Evolutionary conservation across 805 yeast genomes (phyloP), one percentile per base, ranked within the genome.

Genomic region (Jamesozyma piceae): DNA sequence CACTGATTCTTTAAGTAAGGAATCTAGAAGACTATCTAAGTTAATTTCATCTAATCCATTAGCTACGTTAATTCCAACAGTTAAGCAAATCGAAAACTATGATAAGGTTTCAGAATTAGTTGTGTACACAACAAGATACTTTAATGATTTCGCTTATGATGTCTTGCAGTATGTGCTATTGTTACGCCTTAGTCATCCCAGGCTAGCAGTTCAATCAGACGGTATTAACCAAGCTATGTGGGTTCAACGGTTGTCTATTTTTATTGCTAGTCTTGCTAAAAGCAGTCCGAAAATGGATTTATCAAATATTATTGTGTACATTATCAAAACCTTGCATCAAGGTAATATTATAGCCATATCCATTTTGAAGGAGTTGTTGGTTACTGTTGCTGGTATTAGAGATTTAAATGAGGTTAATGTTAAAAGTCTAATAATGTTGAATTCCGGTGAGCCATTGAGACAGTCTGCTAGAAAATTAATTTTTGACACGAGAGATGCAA

Each of bases 21-120:
- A 84, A 74, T 81, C 82, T 75, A 71, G 88, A 47, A 69, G 76
- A 37, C 65, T 90, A 20, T 82, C 94, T 0, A 78, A 80, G 49
- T 69, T 86, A 11, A 74, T 88, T 18, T 79, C 77, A 45, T 64
- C 82, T 1, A 86, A 86, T 57, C 97, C 97, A 2, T 57, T 88
- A 17, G 82, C 94, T 2, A 77, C 88, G 13, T 74, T 89, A 35
- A 64, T 75, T 19, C 80, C 84, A 0, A 72, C 85, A 37, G 69
- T 89, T 10, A 77, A 77, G 37, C 96, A 87, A 55, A 77, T 90
- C 49, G 97, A 90, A 61, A 86, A 92, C 65, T 90, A 90, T 57
- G 95, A 83, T 55, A 90, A 90, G 55, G 73, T 90, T 48, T 82
- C 81, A 36, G 78, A 77, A 31, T 68, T 90, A 44, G 78, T 90